phyloP scores from a whole-genome alignment of 1,139 yeast genomes.

The Blastobotrys elegans region DNA sequence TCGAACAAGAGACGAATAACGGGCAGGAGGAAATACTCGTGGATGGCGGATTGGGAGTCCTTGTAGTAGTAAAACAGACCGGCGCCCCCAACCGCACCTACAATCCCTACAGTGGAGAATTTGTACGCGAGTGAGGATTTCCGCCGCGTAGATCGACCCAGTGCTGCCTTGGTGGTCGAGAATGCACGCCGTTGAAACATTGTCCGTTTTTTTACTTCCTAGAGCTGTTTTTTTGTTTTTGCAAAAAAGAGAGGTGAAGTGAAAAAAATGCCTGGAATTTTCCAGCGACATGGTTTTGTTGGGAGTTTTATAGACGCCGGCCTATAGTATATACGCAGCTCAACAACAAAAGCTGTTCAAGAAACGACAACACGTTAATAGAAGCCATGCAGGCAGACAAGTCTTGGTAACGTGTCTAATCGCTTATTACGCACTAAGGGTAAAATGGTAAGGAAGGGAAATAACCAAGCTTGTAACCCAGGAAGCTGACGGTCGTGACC shows the following conservation, averaged over 20 bases:
- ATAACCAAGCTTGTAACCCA: too few relatives aligned
- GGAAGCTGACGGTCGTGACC: too few relatives aligned
- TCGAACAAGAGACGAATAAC: constrained; percentile 62
- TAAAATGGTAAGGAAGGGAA: too few relatives aligned
- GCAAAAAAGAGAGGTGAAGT: neutral
- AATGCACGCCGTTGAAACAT: neutral
- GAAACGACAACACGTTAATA: too few relatives aligned
- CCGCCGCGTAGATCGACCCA: neutral
- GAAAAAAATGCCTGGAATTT: neutral
- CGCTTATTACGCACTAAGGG: too few relatives aligned
- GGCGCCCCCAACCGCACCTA: constrained; percentile 33
- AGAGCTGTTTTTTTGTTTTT: neutral
- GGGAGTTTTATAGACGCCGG: too few relatives aligned
- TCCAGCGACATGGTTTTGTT: neutral
- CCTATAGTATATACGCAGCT: too few relatives aligned
- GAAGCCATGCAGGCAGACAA: too few relatives aligned
- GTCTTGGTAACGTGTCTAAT: too few relatives aligned
- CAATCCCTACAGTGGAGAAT: constrained; percentile 29
- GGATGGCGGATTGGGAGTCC: constrained; percentile 79
- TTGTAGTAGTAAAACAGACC: constrained; percentile 40
- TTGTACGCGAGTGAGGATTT: constrained; percentile 19
- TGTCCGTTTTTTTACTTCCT: neutral
- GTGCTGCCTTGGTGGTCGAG: neutral
- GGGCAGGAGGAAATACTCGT: constrained; percentile 78
- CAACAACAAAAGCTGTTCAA: too few relatives aligned